Evolutionary conservation across 2,329 filamentous ascomycete genomes (phyloP).

Genomic region (Neocucurbitaria cava): DNA sequence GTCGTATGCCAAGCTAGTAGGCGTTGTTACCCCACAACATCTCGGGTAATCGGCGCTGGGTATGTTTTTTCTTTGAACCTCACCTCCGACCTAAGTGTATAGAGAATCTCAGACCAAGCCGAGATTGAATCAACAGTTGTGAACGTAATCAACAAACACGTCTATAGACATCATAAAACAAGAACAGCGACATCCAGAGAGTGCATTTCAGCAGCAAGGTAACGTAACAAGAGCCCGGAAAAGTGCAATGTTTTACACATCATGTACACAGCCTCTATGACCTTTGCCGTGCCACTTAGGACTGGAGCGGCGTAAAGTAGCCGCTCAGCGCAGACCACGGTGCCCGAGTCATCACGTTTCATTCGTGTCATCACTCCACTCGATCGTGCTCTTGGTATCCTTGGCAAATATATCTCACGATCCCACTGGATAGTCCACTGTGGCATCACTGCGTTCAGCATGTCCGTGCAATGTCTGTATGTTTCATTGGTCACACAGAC

Average conservation of each 20-base stretch:
- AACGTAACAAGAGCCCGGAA: constrained; percentile 5
- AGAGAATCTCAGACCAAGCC: neutral
- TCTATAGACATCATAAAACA: neutral
- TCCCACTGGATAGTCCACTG: constrained; percentile 22
- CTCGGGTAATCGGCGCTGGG: constrained; percentile 30
- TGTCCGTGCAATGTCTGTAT: constrained; percentile 18
- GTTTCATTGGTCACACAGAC: constrained; percentile 21
- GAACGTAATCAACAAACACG: neutral
- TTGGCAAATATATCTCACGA: constrained; percentile 22
- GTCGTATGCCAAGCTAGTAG: constrained; percentile 37
- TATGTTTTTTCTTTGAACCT: constrained; percentile 19
- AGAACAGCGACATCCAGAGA: neutral
- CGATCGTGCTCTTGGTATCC: constrained; percentile 12
- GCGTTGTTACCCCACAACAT: constrained; percentile 35
- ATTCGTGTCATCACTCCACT: constrained; percentile 28
- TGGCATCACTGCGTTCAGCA: constrained; percentile 20
- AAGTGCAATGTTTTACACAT: neutral
- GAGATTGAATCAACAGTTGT: neutral
- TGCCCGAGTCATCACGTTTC: constrained; percentile 17
- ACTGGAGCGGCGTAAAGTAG: constrained; percentile 19
- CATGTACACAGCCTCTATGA: constrained; percentile 18
- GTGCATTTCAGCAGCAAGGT: neutral
- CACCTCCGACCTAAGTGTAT: constrained; percentile 15
- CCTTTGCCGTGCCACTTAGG: constrained; percentile 13
- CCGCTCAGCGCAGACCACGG: constrained; percentile 20